Conservation (phyloP, 495 filamentous ascomycete species). For the Talaromyces adpressus region DNA sequence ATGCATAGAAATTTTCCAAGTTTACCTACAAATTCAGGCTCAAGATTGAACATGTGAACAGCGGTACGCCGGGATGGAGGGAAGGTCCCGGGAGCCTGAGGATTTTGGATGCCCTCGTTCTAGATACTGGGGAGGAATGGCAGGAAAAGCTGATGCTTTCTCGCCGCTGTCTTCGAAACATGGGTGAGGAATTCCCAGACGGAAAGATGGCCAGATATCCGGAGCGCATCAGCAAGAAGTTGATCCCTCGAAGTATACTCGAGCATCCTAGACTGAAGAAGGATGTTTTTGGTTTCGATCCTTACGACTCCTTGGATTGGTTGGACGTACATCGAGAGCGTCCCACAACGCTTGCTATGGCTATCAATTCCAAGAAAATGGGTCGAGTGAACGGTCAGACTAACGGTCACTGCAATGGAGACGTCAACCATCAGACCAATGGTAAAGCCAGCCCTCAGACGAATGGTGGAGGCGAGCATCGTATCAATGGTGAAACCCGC, state of each 20-base stretch:
- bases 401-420: background rate
- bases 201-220: background rate
- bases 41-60: background rate
- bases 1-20: background rate
- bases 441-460: background rate
- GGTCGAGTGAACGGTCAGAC: background rate
- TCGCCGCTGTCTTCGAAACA: background rate
- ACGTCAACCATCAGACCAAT: background rate
- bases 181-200: background rate
- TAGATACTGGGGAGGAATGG: background rate
- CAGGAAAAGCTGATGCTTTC: background rate
- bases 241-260: background rate
- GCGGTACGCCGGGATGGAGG: background rate
- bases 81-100: background rate
- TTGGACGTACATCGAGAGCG: background rate
- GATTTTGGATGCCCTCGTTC: background rate
- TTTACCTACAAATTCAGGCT: background rate
- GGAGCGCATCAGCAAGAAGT: background rate
- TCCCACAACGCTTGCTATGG: background rate
- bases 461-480: background rate
- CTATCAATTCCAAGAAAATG: background rate
- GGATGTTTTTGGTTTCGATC: background rate
- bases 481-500: background rate
- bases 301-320: background rate
- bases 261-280: background rate